These are phyloP conservation scores for Colletotrichum godetiae DNA, from an alignment of 2,329 filamentous ascomycete species.

Conservation along the genomic window DNA sequence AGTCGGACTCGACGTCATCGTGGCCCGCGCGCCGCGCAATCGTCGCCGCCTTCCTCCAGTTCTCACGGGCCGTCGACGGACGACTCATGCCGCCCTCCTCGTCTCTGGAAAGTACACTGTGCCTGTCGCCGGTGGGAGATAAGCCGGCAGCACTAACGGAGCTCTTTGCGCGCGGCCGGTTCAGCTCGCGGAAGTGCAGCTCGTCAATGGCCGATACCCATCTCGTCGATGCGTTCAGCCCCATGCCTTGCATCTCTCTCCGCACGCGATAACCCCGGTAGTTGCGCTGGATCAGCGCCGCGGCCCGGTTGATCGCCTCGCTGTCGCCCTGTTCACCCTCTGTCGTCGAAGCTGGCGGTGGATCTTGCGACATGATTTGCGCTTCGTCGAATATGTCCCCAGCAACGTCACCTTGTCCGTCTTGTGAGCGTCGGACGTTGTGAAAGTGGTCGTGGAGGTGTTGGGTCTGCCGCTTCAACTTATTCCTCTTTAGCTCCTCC, in stretches of 20 bases:
- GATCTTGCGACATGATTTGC: background rate
- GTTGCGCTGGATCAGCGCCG: constrained; percentile 73
- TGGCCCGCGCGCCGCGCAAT: constrained; percentile 79
- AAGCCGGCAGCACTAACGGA: constrained; percentile 39
- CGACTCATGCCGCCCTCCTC: constrained; percentile 30
- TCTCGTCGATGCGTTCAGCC: constrained; percentile 75
- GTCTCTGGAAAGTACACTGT: constrained; percentile 25
- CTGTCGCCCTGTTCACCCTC: constrained; percentile 13
- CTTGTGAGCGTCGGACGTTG: constrained; percentile 16
- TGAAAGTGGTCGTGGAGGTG: constrained; percentile 38
- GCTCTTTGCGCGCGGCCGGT: constrained; percentile 53
- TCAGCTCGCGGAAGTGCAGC: constrained; percentile 64
- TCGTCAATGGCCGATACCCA: constrained; percentile 77
- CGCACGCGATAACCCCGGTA: constrained; percentile 83
- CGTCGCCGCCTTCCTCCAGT: constrained; percentile 80
- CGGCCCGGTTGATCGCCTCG: constrained; percentile 55
- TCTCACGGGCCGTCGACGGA: constrained; percentile 63
- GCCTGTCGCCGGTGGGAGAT: constrained; percentile 25
- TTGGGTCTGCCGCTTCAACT: constrained; percentile 47
- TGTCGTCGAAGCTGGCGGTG: background rate
- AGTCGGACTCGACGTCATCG: constrained; percentile 68
- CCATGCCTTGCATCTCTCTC: constrained; percentile 76
- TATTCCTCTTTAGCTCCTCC: constrained; percentile 54
- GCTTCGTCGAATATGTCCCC: background rate
- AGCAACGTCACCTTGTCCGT: background rate